Conservation (phyloP, 2,329 filamentous ascomycete species). For the Trichoderma sp. region DNA sequence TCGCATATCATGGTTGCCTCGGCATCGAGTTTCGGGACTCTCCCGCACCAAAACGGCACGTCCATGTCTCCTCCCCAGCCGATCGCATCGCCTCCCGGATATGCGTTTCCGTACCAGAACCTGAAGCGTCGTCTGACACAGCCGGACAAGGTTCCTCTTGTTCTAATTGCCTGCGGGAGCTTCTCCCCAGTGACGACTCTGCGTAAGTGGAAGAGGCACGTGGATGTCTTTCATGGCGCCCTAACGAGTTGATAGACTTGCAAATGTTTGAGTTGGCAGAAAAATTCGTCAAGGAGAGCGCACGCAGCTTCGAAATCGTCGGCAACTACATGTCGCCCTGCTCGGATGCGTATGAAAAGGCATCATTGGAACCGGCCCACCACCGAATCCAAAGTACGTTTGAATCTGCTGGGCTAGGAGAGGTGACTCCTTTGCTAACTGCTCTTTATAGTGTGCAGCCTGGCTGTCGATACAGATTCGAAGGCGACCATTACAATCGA, state of each 20-base stretch:
- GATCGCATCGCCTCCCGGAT: conserved; percentile 29
- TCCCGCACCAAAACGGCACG: not conserved
- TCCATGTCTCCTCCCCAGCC: not conserved
- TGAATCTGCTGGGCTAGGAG: not conserved
- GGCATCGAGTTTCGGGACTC: conserved; percentile 9
- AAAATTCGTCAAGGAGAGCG: conserved; percentile 64
- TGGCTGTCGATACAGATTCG: conserved; percentile 64
- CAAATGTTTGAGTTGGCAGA: conserved; percentile 83
- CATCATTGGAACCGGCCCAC: conserved; percentile 40
- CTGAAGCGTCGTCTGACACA: conserved; percentile 53
- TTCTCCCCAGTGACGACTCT: conserved; percentile 72
- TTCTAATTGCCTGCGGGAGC: conserved; percentile 63
- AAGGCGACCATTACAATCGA: conserved; percentile 78
- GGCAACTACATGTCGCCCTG: conserved; percentile 60
- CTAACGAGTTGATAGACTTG: conserved; percentile 43
- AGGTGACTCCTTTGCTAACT: not conserved
- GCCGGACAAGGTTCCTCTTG: conserved; percentile 57
- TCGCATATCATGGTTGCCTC: conserved; percentile 11
- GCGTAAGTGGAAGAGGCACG: conserved; percentile 30
- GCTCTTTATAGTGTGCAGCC: conserved; percentile 58
- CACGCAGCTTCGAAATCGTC: conserved; percentile 68
- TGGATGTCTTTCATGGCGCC: not conserved
- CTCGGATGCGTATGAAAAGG: conserved; percentile 35
- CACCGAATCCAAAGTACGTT: conserved; percentile 45
- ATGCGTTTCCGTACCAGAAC: conserved; percentile 57